Evolutionary conservation across 2,329 filamentous ascomycete species (phyloP), one percentile per base, ranked within the genome.

Genomic region (Botryotinia calthae): DNA sequence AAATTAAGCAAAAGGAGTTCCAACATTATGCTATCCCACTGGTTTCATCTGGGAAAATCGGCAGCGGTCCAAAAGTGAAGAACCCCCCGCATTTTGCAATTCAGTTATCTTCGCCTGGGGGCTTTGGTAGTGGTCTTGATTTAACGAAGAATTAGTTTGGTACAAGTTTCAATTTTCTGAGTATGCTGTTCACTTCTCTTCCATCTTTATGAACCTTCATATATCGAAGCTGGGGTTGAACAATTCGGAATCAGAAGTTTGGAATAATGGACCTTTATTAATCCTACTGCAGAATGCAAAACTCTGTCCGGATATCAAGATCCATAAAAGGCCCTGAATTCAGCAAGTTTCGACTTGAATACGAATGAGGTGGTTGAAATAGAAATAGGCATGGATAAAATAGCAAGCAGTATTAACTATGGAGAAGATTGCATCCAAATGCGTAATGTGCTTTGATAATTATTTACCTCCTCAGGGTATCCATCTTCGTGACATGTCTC

Each of bases 151-250:
- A 51, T n/a, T 48, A 48, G 46, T 25, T 25, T 0, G 20, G 2
- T n/a, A 6, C 4, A 2, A 14, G 14, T 0, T 2, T n/a, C 2
- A 0, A 2, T 51, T n/a, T 12, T n/a, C 22, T n/a, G 2, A n/a
- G 48, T 51, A 0, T n/a, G 10, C 10, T 51, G 0, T 51, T 25
- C 4, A 2, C 25, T 5, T 51, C 4, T 51, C 4, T 9, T 37
- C 0, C 22, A 25, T 25, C 4, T 51, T 4, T 0, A 22, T 10
- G 12, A 51, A 10, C 1, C 0, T 51, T 51, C 1, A 14, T 5
- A 25, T 14, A 14, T 51, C 46, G 46, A 51, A 1, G 22, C 9
- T 48, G 4, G 22, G 1, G 10, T 25, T 12, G 0, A 48, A 5
- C 9, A 25, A 12, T 48, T 25, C 3, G 7, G 1, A 22, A 1